These are phyloP conservation scores for Solanum stenotomum DNA, from an alignment of 257 asterid species.

Conservation along the genomic window DNA sequence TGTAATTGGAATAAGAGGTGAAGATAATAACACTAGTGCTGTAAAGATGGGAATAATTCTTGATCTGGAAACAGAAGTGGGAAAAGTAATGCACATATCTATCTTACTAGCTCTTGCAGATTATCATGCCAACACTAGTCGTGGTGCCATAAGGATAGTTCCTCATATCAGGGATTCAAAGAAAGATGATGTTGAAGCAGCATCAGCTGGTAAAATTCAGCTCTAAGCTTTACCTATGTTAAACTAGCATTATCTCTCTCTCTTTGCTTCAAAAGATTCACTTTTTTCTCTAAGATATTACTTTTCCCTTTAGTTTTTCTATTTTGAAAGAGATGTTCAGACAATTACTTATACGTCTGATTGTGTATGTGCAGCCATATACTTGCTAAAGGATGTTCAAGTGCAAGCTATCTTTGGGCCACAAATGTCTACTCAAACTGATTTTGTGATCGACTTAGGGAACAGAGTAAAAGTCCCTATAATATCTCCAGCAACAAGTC, in stretches of 20 bases:
- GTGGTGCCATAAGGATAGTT: constrained; percentile 12
- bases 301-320: too few relatives aligned
- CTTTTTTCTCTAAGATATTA: too few relatives aligned
- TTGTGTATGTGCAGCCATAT: constrained; percentile 20
- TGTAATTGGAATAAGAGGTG: background rate
- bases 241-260: background rate
- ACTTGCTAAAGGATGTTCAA: background rate
- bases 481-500: too few relatives aligned
- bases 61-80: constrained; percentile 16
- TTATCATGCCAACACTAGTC: constrained; percentile 9
- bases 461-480: too few relatives aligned
- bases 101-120: constrained; percentile 31
- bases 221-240: background rate
- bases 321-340: too few relatives aligned
- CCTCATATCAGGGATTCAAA: constrained; percentile 26
- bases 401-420: constrained; percentile 47
- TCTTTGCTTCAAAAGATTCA: background rate
- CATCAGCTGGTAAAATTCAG: constrained; percentile 15
- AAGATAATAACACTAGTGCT: background rate
- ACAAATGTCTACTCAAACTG: background rate
- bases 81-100: constrained; percentile 16
- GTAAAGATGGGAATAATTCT: constrained; percentile 29
- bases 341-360: background rate
- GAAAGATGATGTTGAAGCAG: constrained; percentile 24
- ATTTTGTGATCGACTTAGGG: too few relatives aligned